Conservation (phyloP, 345 rosid species). For the Eucalyptus fibrosa region DNA sequence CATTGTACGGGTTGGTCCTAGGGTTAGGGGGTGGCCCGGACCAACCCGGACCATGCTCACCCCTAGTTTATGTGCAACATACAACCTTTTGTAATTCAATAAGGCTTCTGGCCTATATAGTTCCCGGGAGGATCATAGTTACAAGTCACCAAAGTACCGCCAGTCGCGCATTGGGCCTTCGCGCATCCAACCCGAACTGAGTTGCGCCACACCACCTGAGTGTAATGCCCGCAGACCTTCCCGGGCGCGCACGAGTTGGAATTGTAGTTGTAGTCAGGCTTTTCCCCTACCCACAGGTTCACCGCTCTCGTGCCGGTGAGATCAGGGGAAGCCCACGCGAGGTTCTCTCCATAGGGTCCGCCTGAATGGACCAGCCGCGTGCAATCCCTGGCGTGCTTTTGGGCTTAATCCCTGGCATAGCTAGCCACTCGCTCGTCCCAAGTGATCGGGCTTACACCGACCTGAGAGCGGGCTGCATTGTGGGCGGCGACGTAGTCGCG, state of each 20-base stretch:
- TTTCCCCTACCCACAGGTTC: background rate
- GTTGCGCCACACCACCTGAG: conserved; percentile 3
- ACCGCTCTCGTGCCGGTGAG: background rate
- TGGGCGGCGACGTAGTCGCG: conserved; percentile 9
- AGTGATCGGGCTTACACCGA: conserved; percentile 4
- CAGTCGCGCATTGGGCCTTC: background rate
- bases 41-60: no score
- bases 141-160: conserved; percentile 4
- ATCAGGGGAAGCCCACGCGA: background rate
- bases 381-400: conserved; percentile 10
- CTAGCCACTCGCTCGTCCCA: conserved; percentile 22
- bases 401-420: conserved; percentile 16
- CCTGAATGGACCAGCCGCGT: background rate
- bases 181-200: background rate
- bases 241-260: background rate
- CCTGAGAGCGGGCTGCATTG: conserved; percentile 10
- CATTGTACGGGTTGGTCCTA: no score
- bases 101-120: background rate
- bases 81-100: background rate
- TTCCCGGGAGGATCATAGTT: conserved; percentile 12
- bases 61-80: no score
- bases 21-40: no score
- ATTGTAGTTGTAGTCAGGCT: background rate
- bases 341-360: background rate
- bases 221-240: conserved; percentile 1